Evolutionary conservation across 139 green algal species (phyloP).

Genomic region (Zygnema cylindricum): DNA sequence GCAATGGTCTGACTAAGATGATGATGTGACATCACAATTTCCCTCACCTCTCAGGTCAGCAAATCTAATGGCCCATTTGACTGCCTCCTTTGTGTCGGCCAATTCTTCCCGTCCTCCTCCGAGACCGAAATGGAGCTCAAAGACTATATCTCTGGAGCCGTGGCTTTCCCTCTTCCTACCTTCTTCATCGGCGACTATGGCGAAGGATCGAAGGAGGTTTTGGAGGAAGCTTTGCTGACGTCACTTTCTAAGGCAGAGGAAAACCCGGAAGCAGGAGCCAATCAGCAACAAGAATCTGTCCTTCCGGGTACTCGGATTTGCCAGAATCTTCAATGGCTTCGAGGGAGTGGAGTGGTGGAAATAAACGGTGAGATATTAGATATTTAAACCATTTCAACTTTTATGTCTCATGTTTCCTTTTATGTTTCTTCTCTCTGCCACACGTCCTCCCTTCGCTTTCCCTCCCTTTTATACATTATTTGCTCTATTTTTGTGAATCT

Average conservation of each 20-base stretch:
- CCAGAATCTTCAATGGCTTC: slow-evolving; percentile 32
- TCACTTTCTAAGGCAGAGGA: background rate
- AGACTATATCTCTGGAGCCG: slow-evolving; percentile 41
- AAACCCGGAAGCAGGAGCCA: background rate
- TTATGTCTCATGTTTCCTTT: too few relatives aligned
- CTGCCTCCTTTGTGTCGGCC: slow-evolving; percentile 61
- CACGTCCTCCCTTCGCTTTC: too few relatives aligned
- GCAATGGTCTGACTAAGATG: too few relatives aligned
- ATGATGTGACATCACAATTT: too few relatives aligned
- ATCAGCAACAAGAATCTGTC: too few relatives aligned
- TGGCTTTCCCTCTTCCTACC: slow-evolving; percentile 44
- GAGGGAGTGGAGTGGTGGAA: slow-evolving; percentile 6
- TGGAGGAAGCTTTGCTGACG: background rate
- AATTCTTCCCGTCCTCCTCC: slow-evolving; percentile 45
- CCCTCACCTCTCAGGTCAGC: slow-evolving; percentile 64
- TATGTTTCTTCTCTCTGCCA: too few relatives aligned
- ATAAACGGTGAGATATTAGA: slow-evolving; percentile 19
- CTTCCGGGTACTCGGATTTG: slow-evolving; percentile 9
- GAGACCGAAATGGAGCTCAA: slow-evolving; percentile 27
- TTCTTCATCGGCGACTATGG: slow-evolving; percentile 63
- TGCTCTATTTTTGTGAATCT: too few relatives aligned
- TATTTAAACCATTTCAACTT: background rate
- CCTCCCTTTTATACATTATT: too few relatives aligned
- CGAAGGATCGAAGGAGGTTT: slow-evolving; percentile 3
- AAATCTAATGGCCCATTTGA: slow-evolving; percentile 63